Evolutionary conservation across 164 flowering plant species (phyloP).

Genomic region (Amborella trichopoda): DNA sequence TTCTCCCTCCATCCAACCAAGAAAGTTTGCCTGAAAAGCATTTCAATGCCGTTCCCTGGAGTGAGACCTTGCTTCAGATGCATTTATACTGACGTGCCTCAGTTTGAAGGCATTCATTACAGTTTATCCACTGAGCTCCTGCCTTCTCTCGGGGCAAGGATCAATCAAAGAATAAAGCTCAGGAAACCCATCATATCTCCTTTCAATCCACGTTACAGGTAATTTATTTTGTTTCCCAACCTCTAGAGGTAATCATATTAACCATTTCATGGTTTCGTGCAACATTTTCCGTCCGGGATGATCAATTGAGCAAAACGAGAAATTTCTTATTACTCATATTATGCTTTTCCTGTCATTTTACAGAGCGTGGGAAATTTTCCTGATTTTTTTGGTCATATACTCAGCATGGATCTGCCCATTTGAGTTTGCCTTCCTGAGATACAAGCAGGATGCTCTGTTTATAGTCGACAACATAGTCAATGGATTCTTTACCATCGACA

Average conservation of each 20-base stretch:
- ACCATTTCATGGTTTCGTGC: too few relatives aligned
- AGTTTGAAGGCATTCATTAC: slow-evolving; percentile 15
- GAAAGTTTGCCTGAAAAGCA: background rate
- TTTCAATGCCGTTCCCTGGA: slow-evolving; percentile 39
- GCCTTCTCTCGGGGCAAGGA: slow-evolving; percentile 88
- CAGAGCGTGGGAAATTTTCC: slow-evolving; percentile 96
- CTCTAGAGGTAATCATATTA: background rate
- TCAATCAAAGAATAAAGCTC: slow-evolving; percentile 51
- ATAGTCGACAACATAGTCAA: slow-evolving; percentile 70
- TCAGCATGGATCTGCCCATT: slow-evolving; percentile 98
- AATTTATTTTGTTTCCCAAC: background rate
- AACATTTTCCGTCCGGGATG: too few relatives aligned
- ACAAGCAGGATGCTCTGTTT: slow-evolving; percentile 52
- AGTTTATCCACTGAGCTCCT: slow-evolving; percentile 53
- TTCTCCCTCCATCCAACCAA: slow-evolving; percentile 1
- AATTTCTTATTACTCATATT: background rate
- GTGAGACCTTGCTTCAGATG: slow-evolving; percentile 38
- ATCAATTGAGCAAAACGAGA: too few relatives aligned
- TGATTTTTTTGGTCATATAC: slow-evolving; percentile 68
- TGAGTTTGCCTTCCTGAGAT: slow-evolving; percentile 71
- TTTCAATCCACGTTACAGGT: slow-evolving; percentile 71
- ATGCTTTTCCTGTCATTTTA: background rate
- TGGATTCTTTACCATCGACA: slow-evolving; percentile 82
- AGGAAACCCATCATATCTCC: slow-evolving; percentile 66
- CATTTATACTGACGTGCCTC: slow-evolving; percentile 44